Base-by-base conservation (phyloP, 2,329 filamentous ascomycete species). In the Orbilia javanica region DNA sequence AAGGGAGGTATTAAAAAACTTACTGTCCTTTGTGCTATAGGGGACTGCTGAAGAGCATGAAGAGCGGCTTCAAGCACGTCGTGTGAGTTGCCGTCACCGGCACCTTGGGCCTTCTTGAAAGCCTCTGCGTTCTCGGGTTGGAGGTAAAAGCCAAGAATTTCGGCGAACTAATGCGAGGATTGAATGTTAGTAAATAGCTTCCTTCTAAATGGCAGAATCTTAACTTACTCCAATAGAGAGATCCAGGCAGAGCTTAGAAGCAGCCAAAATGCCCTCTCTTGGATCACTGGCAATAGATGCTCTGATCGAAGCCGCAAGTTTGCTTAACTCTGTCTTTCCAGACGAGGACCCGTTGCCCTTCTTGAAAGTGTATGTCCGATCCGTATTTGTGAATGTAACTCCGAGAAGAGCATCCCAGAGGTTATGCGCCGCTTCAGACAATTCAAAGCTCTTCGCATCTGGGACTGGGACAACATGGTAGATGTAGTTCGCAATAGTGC, bases 121-220 rank as follows among this genome's bases (percentile, higher is more conserved):
- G 93, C 86, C 13, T 85, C 80, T 70, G 86, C 84, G 80, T 89
- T 88, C 36, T 88, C 84, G 1, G 87, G 85, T 0, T 88, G 87
- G 4, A 94, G 86, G 82, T 92, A 93, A 84, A 88, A 93, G 82
- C 94, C 91, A 18, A 93, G 86, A 1, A 91, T 87, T 84, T 92
- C 90, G 1, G 90, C 89, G 82, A 94, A 79, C 75, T 79, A 60
- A 34, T 10, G 18, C 10, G 22, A 31, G 1, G 6, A 25, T 36
- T 57, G 63, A 29, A 39, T 39, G 36, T 31, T 50, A 50, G 46
- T 29, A n/a, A 18, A 6, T 20, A 31, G n/a, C n/a, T 53, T 2
- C 6, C 31, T 18, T 3, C 29, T 15, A 1, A 2, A 2, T 22
- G 22, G 22, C 0, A 27, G 25, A 25, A 25, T n/a, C 1, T 13